Conservation (phyloP, 768 basidiomycete species). For the Rhizopogon vulgaris region DNA sequence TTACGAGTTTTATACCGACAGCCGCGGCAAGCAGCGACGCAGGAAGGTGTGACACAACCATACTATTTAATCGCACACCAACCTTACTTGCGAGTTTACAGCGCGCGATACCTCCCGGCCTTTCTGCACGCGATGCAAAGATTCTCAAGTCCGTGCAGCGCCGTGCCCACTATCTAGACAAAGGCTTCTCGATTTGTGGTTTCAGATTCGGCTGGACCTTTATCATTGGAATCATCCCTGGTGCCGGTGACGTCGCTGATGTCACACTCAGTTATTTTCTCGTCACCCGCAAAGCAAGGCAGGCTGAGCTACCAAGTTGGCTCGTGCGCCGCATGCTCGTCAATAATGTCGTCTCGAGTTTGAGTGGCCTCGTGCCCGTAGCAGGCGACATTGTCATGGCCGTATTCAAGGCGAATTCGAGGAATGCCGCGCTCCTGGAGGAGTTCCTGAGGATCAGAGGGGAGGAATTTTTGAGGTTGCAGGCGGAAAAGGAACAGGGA, state of each 20-base stretch:
- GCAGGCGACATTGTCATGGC: constrained; percentile 75
- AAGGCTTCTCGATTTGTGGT: constrained; percentile 75
- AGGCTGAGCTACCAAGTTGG: constrained; percentile 67
- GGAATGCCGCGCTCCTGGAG: constrained; percentile 83
- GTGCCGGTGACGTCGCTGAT: constrained; percentile 62
- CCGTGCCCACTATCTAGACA: constrained; percentile 83
- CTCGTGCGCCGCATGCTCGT: constrained; percentile 68
- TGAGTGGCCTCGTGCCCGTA: constrained; percentile 62
- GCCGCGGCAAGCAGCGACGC: constrained; percentile 23
- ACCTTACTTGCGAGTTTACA: constrained; percentile 22
- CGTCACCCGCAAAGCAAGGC: constrained; percentile 66
- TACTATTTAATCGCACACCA: constrained; percentile 38
- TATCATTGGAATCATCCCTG: constrained; percentile 69
- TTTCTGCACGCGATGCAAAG: constrained; percentile 68
- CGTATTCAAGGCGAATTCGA: constrained; percentile 79
- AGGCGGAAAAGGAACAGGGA: constrained; percentile 28
- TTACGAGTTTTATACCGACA: constrained; percentile 42
- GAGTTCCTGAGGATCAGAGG: constrained; percentile 78
- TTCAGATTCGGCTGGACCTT: constrained; percentile 85
- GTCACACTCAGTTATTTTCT: constrained; percentile 66
- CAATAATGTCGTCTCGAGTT: constrained; percentile 67
- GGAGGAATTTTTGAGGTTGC: constrained; percentile 56
- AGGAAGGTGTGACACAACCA: constrained; percentile 27
- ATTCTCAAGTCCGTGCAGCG: constrained; percentile 70
- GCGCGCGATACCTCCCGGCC: constrained; percentile 69